These are phyloP conservation scores for Auriscalpium microsporum DNA, from an alignment of 768 basidiomycete genomes.

Conservation along the genomic window DNA sequence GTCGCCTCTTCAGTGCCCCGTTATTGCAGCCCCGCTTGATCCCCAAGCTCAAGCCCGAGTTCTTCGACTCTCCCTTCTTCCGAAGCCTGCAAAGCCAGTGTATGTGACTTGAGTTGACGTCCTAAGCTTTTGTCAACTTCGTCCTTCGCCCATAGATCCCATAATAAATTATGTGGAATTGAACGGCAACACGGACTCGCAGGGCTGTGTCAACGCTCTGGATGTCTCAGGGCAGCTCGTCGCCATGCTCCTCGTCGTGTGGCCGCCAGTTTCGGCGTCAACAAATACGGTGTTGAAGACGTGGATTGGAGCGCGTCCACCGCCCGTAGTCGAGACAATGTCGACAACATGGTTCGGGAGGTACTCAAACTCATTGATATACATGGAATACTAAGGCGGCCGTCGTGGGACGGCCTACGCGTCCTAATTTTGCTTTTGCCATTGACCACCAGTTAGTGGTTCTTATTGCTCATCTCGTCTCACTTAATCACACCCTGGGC, in stretches of 20 bases:
- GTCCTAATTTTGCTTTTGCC: slow-evolving; percentile 73
- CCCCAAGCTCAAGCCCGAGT: slow-evolving; percentile 65
- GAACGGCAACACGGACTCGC: slow-evolving; percentile 46
- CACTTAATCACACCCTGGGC: slow-evolving; percentile 13
- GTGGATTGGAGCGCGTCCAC: slow-evolving; percentile 26
- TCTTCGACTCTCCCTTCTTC: slow-evolving; percentile 84
- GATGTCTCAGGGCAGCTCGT: slow-evolving; percentile 58
- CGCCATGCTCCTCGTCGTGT: slow-evolving; percentile 72
- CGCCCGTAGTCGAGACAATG: slow-evolving; percentile 37
- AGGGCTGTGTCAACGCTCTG: too few species aligned
- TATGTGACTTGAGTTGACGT: slow-evolving; percentile 21
- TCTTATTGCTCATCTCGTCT: neutral
- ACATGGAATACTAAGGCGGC: slow-evolving; percentile 68
- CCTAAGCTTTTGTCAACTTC: too few species aligned
- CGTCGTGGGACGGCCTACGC: slow-evolving; percentile 82
- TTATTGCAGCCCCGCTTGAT: slow-evolving; percentile 46
- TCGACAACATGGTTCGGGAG: slow-evolving; percentile 69
- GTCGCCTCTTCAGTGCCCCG: slow-evolving; percentile 23
- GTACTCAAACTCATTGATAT: slow-evolving; percentile 75
- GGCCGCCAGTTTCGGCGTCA: slow-evolving; percentile 84
- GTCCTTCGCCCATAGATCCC: slow-evolving; percentile 47
- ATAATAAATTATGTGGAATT: slow-evolving; percentile 79
- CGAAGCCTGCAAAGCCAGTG: slow-evolving; percentile 77
- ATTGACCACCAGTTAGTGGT: slow-evolving; percentile 65
- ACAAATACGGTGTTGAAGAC: slow-evolving; percentile 62